Conservation (phyloP, 805 yeast species). For the Cyberlindnera euphorbiae region DNA sequence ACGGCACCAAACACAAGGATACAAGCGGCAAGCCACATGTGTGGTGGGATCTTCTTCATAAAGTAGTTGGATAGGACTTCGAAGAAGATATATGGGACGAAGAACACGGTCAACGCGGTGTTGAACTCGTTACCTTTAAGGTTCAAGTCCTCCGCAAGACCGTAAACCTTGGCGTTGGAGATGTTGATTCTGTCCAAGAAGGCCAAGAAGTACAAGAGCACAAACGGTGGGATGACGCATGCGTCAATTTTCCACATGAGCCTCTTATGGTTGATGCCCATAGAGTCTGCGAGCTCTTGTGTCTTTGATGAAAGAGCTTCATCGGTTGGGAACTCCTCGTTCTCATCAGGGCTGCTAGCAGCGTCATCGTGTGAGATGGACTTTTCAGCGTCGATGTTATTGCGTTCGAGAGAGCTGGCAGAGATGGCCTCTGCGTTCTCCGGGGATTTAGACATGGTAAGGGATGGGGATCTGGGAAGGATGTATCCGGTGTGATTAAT, state of each 20-base stretch:
- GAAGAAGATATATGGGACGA: conserved; percentile 39
- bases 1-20: conserved; percentile 36
- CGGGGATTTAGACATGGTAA: too few relatives aligned
- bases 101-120: conserved; percentile 42
- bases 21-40: conserved; percentile 32
- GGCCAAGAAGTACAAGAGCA: conserved; percentile 67
- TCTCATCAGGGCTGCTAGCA: too few relatives aligned
- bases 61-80: conserved; percentile 36
- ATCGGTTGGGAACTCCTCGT: conserved; percentile 22
- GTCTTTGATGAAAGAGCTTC: conserved; percentile 21
- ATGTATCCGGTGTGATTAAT: too few relatives aligned
- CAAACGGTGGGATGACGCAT: conserved; percentile 72
- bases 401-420: too few relatives aligned
- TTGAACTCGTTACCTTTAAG: conserved; percentile 42
- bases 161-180: conserved; percentile 74
- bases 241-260: conserved; percentile 55
- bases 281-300: conserved; percentile 35
- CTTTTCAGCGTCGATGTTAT: too few relatives aligned
- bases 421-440: too few relatives aligned
- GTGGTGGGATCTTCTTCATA: conserved; percentile 35
- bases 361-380: too few relatives aligned
- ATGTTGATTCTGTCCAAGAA: conserved; percentile 81
- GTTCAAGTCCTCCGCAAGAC: conserved; percentile 50
- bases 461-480: too few relatives aligned
- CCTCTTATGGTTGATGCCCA: conserved; percentile 48